Percentiles rank a stretch among this genome's conserved stretches.
Conservation (phyloP, 768 basidiomycete species). For the Heimioporus sp. region DNA sequence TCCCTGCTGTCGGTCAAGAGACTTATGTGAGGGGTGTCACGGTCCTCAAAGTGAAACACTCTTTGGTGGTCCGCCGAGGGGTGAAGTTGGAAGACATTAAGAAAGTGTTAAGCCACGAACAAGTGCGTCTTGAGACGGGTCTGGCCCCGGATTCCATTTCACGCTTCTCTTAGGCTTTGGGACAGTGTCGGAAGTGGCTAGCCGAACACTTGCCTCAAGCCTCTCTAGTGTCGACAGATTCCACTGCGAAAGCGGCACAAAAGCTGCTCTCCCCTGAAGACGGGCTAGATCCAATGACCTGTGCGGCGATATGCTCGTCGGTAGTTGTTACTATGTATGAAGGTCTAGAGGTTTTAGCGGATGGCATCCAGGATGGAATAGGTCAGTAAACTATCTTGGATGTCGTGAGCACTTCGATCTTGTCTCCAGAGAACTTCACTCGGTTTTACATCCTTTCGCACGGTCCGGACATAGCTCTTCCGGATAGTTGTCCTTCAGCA, state of each 20-base stretch:
- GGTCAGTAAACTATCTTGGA: conserved; percentile 3
- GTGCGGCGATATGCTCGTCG: conserved; percentile 75
- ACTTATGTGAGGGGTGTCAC: conserved; percentile 61
- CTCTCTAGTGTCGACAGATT: conserved; percentile 54
- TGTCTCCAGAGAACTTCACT: conserved; percentile 57
- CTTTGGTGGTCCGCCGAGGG: conserved; percentile 62
- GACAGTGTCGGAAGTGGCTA: conserved; percentile 73
- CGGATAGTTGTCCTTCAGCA: conserved; percentile 21
- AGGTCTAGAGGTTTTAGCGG: conserved; percentile 57
- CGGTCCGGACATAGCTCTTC: conserved; percentile 30
- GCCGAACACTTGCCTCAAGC: conserved; percentile 50
- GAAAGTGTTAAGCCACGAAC: conserved; percentile 74
- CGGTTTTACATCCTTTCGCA: conserved; percentile 62
- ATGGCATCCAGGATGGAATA: conserved; percentile 61
- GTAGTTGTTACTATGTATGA: conserved; percentile 58
- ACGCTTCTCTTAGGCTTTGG: conserved; percentile 54
- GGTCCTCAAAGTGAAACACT: conserved; percentile 62
- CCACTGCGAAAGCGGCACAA: conserved; percentile 72
- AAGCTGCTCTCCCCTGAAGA: conserved; percentile 28
- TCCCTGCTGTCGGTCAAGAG: conserved; percentile 32
- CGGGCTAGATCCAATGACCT: conserved; percentile 42
- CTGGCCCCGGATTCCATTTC: neutral
- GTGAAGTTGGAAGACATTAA: conserved; percentile 53
- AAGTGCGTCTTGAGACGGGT: conserved; percentile 42
- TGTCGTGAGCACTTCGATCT: neutral